Conservation (phyloP, 306 rosid genomes). For the Alnus rubra region DNA sequence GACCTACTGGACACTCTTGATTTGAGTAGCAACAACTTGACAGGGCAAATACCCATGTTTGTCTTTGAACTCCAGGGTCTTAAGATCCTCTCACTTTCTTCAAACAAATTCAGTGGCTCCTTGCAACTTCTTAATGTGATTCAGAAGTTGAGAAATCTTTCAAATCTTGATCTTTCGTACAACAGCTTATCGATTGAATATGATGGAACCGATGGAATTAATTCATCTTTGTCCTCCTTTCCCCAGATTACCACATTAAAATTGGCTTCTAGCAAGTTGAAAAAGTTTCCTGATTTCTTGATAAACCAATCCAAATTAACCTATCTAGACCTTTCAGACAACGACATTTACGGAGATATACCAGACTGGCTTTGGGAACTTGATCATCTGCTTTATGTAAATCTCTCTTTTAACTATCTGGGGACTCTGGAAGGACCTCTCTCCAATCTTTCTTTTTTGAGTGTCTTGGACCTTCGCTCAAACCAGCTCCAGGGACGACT, state of each 20-base stretch:
- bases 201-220: not conserved
- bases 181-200: slow-evolving; percentile 30
- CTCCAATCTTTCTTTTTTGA: not conserved
- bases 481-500: slow-evolving; percentile 35
- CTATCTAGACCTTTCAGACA: slow-evolving; percentile 29
- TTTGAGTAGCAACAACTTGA: slow-evolving; percentile 1
- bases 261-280: slow-evolving; percentile 40
- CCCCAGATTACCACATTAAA: slow-evolving; percentile 8
- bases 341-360: slow-evolving; percentile 29
- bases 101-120: slow-evolving; percentile 29
- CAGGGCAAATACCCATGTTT: slow-evolving; percentile 3
- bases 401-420: not conserved
- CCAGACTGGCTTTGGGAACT: slow-evolving; percentile 39
- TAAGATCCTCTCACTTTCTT: not conserved
- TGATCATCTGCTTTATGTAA: not conserved
- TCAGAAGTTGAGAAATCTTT: slow-evolving; percentile 23
- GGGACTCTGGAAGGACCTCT: not conserved
- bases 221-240: not conserved
- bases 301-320: not conserved
- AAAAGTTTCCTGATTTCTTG: slow-evolving; percentile 31
- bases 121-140: slow-evolving; percentile 14
- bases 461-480: slow-evolving; percentile 32
- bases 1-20: not conserved
- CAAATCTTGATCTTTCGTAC: slow-evolving; percentile 38
- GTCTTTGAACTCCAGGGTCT: slow-evolving; percentile 1